phyloP scores from a whole-genome alignment of 208 protist species.

The Leishmania mexicana region DNA sequence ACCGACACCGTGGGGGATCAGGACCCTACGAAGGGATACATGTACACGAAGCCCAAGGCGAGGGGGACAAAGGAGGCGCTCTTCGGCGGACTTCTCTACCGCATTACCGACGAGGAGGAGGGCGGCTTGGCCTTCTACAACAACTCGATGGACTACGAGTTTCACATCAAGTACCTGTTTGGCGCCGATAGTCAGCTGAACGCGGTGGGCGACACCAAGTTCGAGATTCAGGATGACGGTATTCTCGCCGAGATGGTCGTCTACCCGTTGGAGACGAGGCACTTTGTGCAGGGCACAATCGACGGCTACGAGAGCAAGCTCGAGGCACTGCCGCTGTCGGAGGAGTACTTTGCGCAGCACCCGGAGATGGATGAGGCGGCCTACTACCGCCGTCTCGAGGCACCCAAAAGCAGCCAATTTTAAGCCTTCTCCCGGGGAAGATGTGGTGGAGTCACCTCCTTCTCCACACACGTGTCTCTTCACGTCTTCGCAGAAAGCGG shows the following conservation, averaged over 20 bases:
- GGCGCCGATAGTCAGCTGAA: constrained; percentile 51
- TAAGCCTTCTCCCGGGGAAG: constrained; percentile 11
- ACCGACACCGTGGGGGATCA: constrained; percentile 1
- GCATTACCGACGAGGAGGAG: constrained; percentile 46
- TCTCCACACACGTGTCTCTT: background rate
- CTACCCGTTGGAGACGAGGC: constrained; percentile 71
- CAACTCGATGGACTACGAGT: constrained; percentile 85
- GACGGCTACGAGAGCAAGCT: constrained; percentile 79
- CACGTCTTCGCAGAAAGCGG: background rate
- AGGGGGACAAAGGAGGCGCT: constrained; percentile 46
- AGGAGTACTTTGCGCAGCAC: constrained; percentile 78
- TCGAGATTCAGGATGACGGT: constrained; percentile 70
- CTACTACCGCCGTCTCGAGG: constrained; percentile 66
- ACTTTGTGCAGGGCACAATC: constrained; percentile 59
- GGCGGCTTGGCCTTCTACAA: constrained; percentile 70
- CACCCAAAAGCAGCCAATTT: constrained; percentile 54
- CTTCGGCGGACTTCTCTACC: constrained; percentile 81
- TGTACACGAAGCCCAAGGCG: constrained; percentile 27
- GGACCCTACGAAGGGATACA: constrained; percentile 33
- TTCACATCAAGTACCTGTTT: constrained; percentile 83
- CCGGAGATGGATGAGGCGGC: constrained; percentile 55
- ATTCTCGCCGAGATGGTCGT: constrained; percentile 57
- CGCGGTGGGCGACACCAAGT: constrained; percentile 45
- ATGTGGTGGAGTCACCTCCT: background rate
- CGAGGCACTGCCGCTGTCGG: constrained; percentile 70